Base-by-base conservation (phyloP, 768 basidiomycete genomes). In the Leccinum pellstonianum region DNA sequence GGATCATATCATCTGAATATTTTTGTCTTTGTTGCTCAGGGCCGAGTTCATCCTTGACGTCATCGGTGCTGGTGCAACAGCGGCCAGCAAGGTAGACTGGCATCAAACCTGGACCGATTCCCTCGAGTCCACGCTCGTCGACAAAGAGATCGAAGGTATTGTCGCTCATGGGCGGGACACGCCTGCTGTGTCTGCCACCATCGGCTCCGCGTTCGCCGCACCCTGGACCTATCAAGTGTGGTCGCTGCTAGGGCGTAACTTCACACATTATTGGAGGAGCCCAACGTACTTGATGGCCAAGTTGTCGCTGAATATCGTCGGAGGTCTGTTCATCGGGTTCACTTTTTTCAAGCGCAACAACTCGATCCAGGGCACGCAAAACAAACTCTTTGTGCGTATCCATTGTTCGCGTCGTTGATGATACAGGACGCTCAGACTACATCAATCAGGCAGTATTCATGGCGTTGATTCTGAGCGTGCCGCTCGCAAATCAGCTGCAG, bases 41-140 rank as follows among this genome's bases (percentile, higher is more conserved):
- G 84, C 84, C 29, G 84, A 86, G 61, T 86, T 80, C 60, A 85
- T 86, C 78, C 79, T 91, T 19, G 85, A 87, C 27, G 87, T 84
- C 49, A 90, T 90, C 58, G 90, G 89, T 17, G 88, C 90, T 29
- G 89, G 89, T 3, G 84, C 84, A 2, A 85, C 86, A 1, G 82
- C 85, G 1, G 76, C 79, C 15, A 84, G 79, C 56, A 63, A 64
- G 14, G 72, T 72, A 25, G 79, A 90, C 59, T 92, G 90, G 89
- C 78, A 81, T 52, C 73, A 80, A 6, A 69, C 81, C n/a, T 92
- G 88, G 88, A 66, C 70, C 19, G 68, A 79, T 5, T 83, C 85
- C 0, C 73, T 76, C 0, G 83, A 88, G 64, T 66, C 76, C 1
- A 60, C 51, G n/a, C 64, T 61, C 0, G 49, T 79, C 4, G 68